Evolutionary conservation across 1,139 yeast genomes (phyloP).

Genomic region (Scheffersomyces parashehatae): DNA sequence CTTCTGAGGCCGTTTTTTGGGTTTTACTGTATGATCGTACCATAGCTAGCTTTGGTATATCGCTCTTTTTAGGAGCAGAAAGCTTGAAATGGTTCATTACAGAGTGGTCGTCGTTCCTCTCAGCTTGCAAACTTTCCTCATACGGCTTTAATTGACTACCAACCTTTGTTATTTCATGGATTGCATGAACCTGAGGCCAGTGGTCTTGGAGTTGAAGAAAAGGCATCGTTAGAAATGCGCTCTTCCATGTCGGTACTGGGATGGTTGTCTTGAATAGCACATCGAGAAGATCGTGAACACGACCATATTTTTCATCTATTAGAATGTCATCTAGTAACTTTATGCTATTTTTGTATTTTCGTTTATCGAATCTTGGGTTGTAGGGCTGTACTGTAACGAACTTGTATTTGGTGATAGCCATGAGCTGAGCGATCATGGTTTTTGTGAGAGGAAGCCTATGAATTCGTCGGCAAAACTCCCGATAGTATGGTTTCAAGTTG

Average conservation of each 20-base stretch:
- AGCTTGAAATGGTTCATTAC: slow-evolving; percentile 13
- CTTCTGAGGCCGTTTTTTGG: background rate
- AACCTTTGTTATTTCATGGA: slow-evolving; percentile 29
- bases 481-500: slow-evolving; percentile 10
- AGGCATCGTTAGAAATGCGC: slow-evolving; percentile 20
- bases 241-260: slow-evolving; percentile 20
- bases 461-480: slow-evolving; percentile 19
- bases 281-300: slow-evolving; percentile 28
- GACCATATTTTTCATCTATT: slow-evolving; percentile 26
- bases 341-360: slow-evolving; percentile 9
- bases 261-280: slow-evolving; percentile 22
- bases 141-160: slow-evolving; percentile 8
- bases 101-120: slow-evolving; percentile 12
- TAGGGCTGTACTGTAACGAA: slow-evolving; percentile 6
- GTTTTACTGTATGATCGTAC: slow-evolving; percentile 1
- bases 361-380: slow-evolving; percentile 12
- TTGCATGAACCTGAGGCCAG: slow-evolving; percentile 42
- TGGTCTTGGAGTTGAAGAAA: slow-evolving; percentile 21
- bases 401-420: slow-evolving; percentile 1
- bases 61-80: background rate
- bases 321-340: slow-evolving; percentile 27
- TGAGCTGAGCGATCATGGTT: slow-evolving; percentile 2
- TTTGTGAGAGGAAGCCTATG: slow-evolving; percentile 29
- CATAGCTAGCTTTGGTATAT: background rate
- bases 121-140: slow-evolving; percentile 11